Evolutionary conservation across 139 green algal genomes (phyloP), one percentile per base, ranked within the genome.

Genomic region (Chlorella vulgaris): DNA sequence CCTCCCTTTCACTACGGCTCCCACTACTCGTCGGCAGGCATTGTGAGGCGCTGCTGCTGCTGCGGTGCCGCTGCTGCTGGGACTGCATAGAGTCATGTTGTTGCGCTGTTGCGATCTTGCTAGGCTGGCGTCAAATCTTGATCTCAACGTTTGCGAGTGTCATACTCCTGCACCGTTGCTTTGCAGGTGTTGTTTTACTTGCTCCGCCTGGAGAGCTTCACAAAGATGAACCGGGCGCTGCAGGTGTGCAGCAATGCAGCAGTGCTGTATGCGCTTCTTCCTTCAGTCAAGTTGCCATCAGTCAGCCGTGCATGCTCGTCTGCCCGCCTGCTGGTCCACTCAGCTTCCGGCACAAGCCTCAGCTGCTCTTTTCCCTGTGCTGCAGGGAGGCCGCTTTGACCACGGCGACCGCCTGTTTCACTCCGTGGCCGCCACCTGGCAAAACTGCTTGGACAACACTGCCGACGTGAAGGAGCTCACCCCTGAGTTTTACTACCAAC

Each of bases 391-490:
- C 19, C 90, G 91, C 47, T 99, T 98, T 84, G 96, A 99, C 87
- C 86, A 93, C n/a, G 89, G 95, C 4, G 96, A 99, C 87, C 90
- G 96, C 26, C 84, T 98, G 39, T 98, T 99, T 78, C 86, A 84
- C 42, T 93, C 86, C 31, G 82, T 99, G 2, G 62, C 80, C 39
- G 94, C 96, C 68, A 84, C 93, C 33, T 99, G 96, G 96, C 85
- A 93, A 31, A 91, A 53, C 39, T 79, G 70, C 69, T 42, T 80
- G 80, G 53, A 78, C 69, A 84, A 66, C 69, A 74, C 80, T 0
- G 65, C 80, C 5, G 97, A 99, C 84, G 95, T 99, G 13, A 99
- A 98, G 89, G 97, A 99, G 91, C 93, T 99, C 60, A 97, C 95
- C 58, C 97, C 97, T 15, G 97, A 99, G 88, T 99, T 99, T 88